Base-by-base conservation (phyloP, 805 yeast genomes). In the Pichia nakasei region DNA sequence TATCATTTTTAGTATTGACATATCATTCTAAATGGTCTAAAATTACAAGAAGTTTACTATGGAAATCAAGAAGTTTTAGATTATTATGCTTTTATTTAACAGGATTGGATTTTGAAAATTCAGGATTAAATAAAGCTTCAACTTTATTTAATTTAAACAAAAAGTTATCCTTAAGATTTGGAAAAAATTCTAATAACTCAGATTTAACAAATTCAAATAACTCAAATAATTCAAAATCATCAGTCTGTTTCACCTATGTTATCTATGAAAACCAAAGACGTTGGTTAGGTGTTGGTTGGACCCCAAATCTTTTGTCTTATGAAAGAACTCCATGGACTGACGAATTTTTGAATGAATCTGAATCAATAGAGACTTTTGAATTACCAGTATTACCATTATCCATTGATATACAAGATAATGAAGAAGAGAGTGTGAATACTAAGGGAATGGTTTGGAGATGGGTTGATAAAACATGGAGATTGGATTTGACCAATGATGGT, bases 281-380 rank as follows among this genome's bases (percentile, higher is more conserved):
- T 55, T 91, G 98, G 98, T 70, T 91, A 34, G 97, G 97, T 13
- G 85, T 91, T 54, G 98, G 98, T 12, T 91, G 98, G 98, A 91
- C 97, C 0, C 72, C 94, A 15, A 88, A 88, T 57, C 70, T 93
- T 59, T 71, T 93, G 49, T 82, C 94, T 40, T 91, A 91, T 59
- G 98, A 91, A 65, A 75, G 98, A 58, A 81, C 95, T 0, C 82
- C 97, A 4, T 91, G 97, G 97, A 89, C 97, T 0, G 98, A 91
- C 60, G 97, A 89, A 61, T 89, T 88, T 57, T 68, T 88, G 49
- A 91, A 89, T 61, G 96, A 88, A 59, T 75, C 86, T 1, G 78
- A 83, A 6, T 70, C 88, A 9, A 81, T 89, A 18, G 93, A 83
- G 6, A 65, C 72, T 18, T 91, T 91, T 63, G 78, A 80, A 59